These are phyloP conservation scores for Sungouiella thailandica DNA, from an alignment of 805 yeast species.

Conservation along the genomic window DNA sequence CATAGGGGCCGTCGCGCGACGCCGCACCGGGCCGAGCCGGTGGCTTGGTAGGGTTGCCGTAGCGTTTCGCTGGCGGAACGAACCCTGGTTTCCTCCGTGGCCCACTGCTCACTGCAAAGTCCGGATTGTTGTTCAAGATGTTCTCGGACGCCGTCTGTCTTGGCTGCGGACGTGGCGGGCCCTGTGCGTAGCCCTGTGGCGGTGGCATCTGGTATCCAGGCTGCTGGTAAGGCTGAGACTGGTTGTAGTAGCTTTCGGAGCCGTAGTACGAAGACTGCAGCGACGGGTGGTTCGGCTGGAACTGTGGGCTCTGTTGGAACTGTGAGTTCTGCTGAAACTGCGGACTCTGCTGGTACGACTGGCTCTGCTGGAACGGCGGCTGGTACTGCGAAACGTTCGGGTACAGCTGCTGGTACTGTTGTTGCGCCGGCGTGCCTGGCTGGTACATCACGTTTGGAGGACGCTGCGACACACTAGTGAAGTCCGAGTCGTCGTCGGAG, in stretches of 20 bases:
- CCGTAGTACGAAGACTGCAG: background rate
- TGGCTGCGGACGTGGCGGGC: constrained; percentile 14
- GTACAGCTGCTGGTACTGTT: constrained; percentile 7
- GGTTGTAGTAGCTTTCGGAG: constrained; percentile 2
- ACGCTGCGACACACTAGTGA: constrained; percentile 76
- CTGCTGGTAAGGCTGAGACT: constrained; percentile 5
- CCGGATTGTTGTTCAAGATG: constrained; percentile 37
- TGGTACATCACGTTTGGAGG: constrained; percentile 51
- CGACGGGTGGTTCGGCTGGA: background rate
- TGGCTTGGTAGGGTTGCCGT: constrained; percentile 1
- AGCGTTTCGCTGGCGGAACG: constrained; percentile 19
- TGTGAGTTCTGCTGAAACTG: constrained; percentile 9
- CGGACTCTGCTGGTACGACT: constrained; percentile 8
- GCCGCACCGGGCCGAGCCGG: constrained; percentile 7
- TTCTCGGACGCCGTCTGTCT: constrained; percentile 34
- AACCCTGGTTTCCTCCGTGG: constrained; percentile 18
- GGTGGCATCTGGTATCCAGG: constrained; percentile 4
- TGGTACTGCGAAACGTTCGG: constrained; percentile 6
- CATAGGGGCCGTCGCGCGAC: constrained; percentile 21
- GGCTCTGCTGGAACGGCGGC: constrained; percentile 1
- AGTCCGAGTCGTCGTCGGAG: constrained; percentile 53
- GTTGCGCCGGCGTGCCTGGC: constrained; percentile 4
- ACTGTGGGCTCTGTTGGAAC: background rate
- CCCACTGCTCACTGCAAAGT: constrained; percentile 27
- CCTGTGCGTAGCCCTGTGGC: constrained; percentile 8